Conservation (phyloP, 2,329 filamentous ascomycete genomes). For the Geoglossum cookeanum region DNA sequence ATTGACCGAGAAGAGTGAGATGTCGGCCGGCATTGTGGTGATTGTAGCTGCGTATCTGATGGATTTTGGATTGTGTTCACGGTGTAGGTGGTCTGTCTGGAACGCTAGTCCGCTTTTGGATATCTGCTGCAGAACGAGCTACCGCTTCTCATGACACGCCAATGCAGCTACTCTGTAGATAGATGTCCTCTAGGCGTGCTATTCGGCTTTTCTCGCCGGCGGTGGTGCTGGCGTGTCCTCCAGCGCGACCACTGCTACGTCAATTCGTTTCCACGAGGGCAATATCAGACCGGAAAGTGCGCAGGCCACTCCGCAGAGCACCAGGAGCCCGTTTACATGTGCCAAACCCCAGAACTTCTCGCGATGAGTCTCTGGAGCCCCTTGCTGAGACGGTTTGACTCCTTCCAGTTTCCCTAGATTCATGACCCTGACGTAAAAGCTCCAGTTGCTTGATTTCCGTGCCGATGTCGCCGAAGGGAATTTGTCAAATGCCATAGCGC, state of each 20-base stretch:
- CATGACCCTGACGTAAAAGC: neutral
- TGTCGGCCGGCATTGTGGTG: conserved; percentile 47
- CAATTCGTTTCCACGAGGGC: neutral
- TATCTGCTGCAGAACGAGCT: neutral
- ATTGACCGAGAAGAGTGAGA: conserved; percentile 47
- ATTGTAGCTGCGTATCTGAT: neutral
- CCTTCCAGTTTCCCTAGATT: too few species aligned
- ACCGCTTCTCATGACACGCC: neutral
- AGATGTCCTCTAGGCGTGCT: neutral
- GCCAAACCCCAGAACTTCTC: too few species aligned
- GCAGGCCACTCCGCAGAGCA: neutral
- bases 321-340: too few species aligned
- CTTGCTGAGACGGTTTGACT: neutral
- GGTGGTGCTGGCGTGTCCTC: too few species aligned
- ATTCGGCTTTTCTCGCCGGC: neutral
- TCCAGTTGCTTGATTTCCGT: neutral
- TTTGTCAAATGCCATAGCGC: neutral
- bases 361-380: too few species aligned
- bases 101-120: neutral
- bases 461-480: neutral
- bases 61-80: neutral
- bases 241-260: neutral
- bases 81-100: neutral
- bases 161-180: neutral
- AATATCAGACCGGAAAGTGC: neutral